A percentile compares a stretch with the other conserved stretches of the same genome.
phyloP scores from a whole-genome alignment of 1,139 yeast species.

The Kodamaea suecica region DNA sequence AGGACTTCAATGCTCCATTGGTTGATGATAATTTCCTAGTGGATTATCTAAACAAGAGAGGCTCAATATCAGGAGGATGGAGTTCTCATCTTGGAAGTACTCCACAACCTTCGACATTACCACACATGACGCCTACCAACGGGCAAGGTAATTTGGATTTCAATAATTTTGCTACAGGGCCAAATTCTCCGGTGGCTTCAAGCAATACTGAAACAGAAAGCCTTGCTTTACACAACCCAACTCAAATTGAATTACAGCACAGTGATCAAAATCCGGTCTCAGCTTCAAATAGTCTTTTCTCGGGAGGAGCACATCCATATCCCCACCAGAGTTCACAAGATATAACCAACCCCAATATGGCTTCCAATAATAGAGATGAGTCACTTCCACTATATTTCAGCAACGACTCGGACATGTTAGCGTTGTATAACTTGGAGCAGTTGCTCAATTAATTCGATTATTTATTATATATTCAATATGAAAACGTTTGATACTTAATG shows the following conservation, averaged over 20 bases:
- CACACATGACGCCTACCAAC: too few species aligned
- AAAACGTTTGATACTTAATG: neutral
- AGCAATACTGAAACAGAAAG: too few species aligned
- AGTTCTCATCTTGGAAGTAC: neutral
- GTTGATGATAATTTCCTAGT: constrained; percentile 3
- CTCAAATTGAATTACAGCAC: too few species aligned
- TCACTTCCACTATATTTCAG: constrained; percentile 6
- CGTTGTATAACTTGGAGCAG: constrained; percentile 11
- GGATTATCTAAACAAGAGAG: neutral
- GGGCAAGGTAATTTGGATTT: too few species aligned
- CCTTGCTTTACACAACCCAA: too few species aligned
- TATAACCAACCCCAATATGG: neutral
- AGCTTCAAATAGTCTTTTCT: neutral
- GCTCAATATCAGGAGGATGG: neutral
- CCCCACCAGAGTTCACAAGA: neutral
- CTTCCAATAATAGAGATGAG: constrained; percentile 1
- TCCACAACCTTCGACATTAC: neutral
- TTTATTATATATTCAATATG: neutral
- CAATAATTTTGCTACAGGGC: too few species aligned
- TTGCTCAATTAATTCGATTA: constrained; percentile 7
- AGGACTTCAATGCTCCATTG: constrained; percentile 5
- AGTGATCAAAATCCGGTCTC: too few species aligned
- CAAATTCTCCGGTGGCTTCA: too few species aligned
- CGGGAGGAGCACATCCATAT: neutral
- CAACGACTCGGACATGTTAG: constrained; percentile 11